Base-by-base conservation (phyloP, 2,329 filamentous ascomycete species). In the Neofusicoccum kwambonambiense region DNA sequence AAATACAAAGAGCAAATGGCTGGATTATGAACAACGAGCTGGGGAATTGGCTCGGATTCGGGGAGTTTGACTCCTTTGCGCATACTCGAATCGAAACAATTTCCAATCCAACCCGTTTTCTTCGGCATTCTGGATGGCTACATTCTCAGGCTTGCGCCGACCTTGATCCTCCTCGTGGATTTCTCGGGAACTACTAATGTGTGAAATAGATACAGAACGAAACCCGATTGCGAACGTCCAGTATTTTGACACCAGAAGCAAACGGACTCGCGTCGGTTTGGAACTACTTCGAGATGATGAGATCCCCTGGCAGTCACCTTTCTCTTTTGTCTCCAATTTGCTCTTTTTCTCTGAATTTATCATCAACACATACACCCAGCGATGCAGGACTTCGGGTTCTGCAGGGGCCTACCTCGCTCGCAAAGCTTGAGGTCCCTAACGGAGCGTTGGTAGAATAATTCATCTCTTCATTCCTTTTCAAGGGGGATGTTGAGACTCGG, bases 371-470 rank as follows among this genome's bases (percentile, higher is more conserved):
- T 31, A 31, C 27, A 64, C 73, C 78, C 79, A 80, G 76, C 78
- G 78, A 76, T 75, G 79, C 74, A 77, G 75, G 71, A 77, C 75
- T 69, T 75, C 72, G 72, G 76, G 77, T 73, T 71, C 75, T 77
- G 77, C 74, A 79, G 76, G 76, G 75, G 76, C 75, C 71, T 31
- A 19, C 37, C 70, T 73, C 31, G 39, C n/a, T 54, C 73, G 69
- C 70, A 70, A 45, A 71, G 71, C 73, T 75, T 31, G 69, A 34
- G 68, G 72, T 72, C 74, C 75, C 77, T 78, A 81, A 81, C 79
- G 78, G 79, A 80, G 78, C 78, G 79, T 78, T 80, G 79, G 78
- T 69, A 80, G 68, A 80, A 31, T 5, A 31, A 31, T 3, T 27
- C 12, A 27, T n/a, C 56, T 22, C 41, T 45, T 61, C 66, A 41